Percentiles rank a stretch among this genome's conserved stretches.
Conservation (phyloP, 2,329 filamentous ascomycete genomes). For the Pseudonectria buxi region DNA sequence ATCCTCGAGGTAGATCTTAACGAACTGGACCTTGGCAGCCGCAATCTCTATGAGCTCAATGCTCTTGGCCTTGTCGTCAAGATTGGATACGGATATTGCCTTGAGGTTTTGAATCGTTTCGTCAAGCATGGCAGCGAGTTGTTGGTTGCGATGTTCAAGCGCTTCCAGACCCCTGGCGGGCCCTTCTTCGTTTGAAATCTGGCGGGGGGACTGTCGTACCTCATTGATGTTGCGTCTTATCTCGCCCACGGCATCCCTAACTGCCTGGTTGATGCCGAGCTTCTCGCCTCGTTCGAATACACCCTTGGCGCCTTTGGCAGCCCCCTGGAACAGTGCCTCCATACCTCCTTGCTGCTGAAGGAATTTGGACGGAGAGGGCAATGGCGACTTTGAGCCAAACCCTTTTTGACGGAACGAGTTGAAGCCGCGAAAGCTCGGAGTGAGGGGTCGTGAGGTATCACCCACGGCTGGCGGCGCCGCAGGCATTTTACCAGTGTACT, state of each 20-base stretch:
- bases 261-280: constrained; percentile 71
- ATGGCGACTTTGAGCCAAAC: constrained; percentile 36
- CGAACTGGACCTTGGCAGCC: constrained; percentile 57
- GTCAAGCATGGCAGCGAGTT: constrained; percentile 61
- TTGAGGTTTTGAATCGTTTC: constrained; percentile 59
- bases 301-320: constrained; percentile 68
- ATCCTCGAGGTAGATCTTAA: constrained; percentile 56
- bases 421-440: constrained; percentile 29
- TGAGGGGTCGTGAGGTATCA: constrained; percentile 22
- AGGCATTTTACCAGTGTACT: constrained; percentile 59
- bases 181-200: constrained; percentile 30
- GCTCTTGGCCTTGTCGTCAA: constrained; percentile 43
- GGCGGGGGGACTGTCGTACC: constrained; percentile 35
- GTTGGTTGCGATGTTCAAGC: constrained; percentile 59
- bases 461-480: constrained; percentile 18
- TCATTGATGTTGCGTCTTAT: constrained; percentile 70
- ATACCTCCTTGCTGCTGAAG: constrained; percentile 55
- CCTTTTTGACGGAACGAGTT: constrained; percentile 35
- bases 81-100: constrained; percentile 44
- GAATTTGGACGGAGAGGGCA: constrained; percentile 41
- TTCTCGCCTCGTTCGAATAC: constrained; percentile 68
- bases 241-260: constrained; percentile 75
- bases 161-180: constrained; percentile 34
- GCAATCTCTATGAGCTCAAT: constrained; percentile 51
- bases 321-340: constrained; percentile 67